phyloP scores from a whole-genome alignment of 2,329 filamentous ascomycete species.

The Fusarium sp. region DNA sequence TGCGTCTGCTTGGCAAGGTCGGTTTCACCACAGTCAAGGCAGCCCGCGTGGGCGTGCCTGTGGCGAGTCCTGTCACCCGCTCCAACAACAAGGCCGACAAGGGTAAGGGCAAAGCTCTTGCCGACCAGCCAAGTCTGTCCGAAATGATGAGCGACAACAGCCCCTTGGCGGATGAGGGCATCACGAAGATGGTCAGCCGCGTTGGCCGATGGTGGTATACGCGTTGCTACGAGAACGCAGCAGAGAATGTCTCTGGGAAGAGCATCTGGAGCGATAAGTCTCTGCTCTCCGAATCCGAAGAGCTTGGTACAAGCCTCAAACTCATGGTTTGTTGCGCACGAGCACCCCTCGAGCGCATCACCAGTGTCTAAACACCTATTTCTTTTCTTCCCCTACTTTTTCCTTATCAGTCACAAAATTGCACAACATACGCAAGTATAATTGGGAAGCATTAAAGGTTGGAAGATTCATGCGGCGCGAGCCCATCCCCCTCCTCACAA shows the following conservation, averaged over 20 bases:
- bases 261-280: constrained; percentile 84
- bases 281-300: constrained; percentile 86
- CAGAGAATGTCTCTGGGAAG: constrained; percentile 58
- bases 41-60: constrained; percentile 82
- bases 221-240: constrained; percentile 84
- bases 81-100: constrained; percentile 37
- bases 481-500: constrained; percentile 30
- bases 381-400: constrained; percentile 35
- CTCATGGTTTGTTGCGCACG: constrained; percentile 92
- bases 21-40: constrained; percentile 80
- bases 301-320: constrained; percentile 87
- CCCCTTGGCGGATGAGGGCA: constrained; percentile 81
- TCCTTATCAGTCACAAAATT: constrained; percentile 26
- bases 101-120: constrained; percentile 22
- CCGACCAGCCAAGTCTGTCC: constrained; percentile 68
- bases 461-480: constrained; percentile 47
- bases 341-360: constrained; percentile 71
- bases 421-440: constrained; percentile 26
- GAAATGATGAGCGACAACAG: constrained; percentile 80
- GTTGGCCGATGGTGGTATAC: constrained; percentile 98
- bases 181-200: constrained; percentile 90
- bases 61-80: constrained; percentile 65
- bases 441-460: constrained; percentile 42
- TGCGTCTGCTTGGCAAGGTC: constrained; percentile 74
- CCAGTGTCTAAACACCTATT: constrained; percentile 57